Percentiles rank a stretch among this genome's conserved stretches.
phyloP scores from a whole-genome alignment of 768 basidiomycete species.

The Gloeostereum incarnatum region DNA sequence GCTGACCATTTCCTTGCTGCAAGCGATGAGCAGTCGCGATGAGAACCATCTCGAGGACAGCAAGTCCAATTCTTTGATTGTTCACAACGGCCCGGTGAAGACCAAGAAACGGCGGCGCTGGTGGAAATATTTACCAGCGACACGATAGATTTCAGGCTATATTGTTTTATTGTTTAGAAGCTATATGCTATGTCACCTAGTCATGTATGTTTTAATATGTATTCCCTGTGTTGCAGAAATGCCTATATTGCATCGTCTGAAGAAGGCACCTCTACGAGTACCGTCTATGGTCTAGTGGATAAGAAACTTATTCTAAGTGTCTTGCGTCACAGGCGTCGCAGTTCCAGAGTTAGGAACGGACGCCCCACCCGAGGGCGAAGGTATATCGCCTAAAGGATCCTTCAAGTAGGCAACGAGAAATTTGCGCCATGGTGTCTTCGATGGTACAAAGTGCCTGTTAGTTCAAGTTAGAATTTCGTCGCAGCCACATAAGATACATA shows the following conservation, averaged over 20 bases:
- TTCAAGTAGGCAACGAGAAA: conserved; percentile 64
- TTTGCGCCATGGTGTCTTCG: conserved; percentile 64
- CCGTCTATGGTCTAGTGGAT: too few relatives aligned
- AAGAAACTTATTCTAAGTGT: too few relatives aligned
- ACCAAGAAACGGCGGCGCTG: background rate
- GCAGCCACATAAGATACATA: background rate
- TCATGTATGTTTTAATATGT: background rate
- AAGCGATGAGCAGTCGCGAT: conserved; percentile 8
- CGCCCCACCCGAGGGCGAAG: conserved; percentile 28
- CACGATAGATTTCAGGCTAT: background rate
- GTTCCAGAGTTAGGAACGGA: conserved; percentile 37
- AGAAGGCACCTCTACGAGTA: conserved; percentile 7
- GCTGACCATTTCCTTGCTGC: conserved; percentile 14
- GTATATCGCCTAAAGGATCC: conserved; percentile 36
- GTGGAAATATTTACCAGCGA: background rate
- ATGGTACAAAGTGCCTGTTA: conserved; percentile 78
- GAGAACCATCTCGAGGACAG: background rate
- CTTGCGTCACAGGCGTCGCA: conserved; percentile 37
- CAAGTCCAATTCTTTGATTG: background rate
- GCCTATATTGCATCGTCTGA: background rate
- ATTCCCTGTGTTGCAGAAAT: background rate
- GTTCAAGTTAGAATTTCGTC: background rate
- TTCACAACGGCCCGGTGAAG: background rate
- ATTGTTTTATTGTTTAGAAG: background rate
- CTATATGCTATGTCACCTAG: background rate